A percentile compares a stretch with the other conserved stretches of the same genome.
Conservation (phyloP, 495 filamentous ascomycete species). For the Aspergillus homomorphus region DNA sequence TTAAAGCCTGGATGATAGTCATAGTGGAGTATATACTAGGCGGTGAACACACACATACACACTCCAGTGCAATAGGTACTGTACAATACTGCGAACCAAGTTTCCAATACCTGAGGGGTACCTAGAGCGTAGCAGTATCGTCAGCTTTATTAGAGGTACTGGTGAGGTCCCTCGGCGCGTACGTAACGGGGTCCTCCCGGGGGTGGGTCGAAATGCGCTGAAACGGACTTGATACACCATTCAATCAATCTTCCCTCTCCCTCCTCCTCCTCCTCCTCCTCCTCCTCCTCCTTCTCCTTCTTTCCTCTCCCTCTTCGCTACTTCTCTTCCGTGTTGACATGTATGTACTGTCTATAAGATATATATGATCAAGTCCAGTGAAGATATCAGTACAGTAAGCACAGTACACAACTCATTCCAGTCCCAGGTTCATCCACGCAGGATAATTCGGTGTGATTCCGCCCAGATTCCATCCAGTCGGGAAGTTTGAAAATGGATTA, state of each 20-base stretch:
- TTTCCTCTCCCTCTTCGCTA: not conserved
- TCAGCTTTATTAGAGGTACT: not conserved
- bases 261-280: slow-evolving; percentile 2
- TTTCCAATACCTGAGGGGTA: too few species aligned
- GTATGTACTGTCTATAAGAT: not conserved
- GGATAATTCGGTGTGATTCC: not conserved
- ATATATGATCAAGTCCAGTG: not conserved
- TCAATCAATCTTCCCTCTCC: not conserved
- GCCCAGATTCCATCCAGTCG: not conserved
- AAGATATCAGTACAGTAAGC: too few species aligned
- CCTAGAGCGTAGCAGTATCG: too few species aligned
- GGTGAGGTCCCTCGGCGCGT: slow-evolving; percentile 2
- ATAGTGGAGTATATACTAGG: too few species aligned
- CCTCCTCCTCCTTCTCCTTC: not conserved
- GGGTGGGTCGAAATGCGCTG: not conserved
- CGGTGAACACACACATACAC: too few species aligned
- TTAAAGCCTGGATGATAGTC: too few species aligned
- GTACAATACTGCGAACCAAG: too few species aligned
- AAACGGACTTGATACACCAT: slow-evolving; percentile 6
- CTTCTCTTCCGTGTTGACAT: not conserved
- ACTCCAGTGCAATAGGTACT: too few species aligned
- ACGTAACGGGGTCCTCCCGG: slow-evolving; percentile 1
- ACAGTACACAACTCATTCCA: not conserved
- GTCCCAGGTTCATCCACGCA: too few species aligned
- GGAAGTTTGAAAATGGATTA: too few species aligned